A percentile compares a stretch with the other conserved stretches of the same genome.
phyloP scores from a whole-genome alignment of 352 stramenopile genomes.

The Phytophthora tentaculata region DNA sequence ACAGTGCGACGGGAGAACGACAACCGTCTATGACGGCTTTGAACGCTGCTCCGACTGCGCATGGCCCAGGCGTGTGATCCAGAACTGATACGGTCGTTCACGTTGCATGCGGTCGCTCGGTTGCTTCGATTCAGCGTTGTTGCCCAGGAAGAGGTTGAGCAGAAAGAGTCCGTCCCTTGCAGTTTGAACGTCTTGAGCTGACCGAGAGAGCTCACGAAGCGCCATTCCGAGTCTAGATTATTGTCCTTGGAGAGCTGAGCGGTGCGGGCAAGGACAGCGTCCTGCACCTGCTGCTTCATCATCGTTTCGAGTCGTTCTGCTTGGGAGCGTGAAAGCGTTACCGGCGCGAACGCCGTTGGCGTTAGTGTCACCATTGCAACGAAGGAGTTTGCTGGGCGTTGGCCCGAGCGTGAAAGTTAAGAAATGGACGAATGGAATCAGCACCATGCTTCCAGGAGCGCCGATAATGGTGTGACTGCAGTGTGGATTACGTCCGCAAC shows the following conservation, averaged over 20 bases:
- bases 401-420: constrained; percentile 23
- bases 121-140: constrained; percentile 27
- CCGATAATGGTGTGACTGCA: neutral
- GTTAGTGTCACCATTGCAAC: constrained; percentile 11
- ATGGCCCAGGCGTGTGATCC: neutral
- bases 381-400: constrained; percentile 12
- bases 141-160: constrained; percentile 28
- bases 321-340: constrained; percentile 41
- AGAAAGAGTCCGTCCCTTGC: constrained; percentile 36
- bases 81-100: constrained; percentile 25
- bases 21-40: constrained; percentile 8
- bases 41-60: constrained; percentile 20
- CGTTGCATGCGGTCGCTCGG: constrained; percentile 13
- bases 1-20: constrained; percentile 19
- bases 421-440: constrained; percentile 20
- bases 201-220: constrained; percentile 40
- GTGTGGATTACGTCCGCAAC: neutral
- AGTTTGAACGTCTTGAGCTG: constrained; percentile 54
- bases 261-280: constrained; percentile 43
- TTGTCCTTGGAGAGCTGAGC: constrained; percentile 24
- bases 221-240: constrained; percentile 48
- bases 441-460: neutral
- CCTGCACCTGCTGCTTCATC: constrained; percentile 55
- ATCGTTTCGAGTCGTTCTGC: constrained; percentile 38
- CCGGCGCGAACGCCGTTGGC: constrained; percentile 25